These are phyloP conservation scores for Calonectria crousiana DNA, from an alignment of 2,329 filamentous ascomycete species.

Conservation along the genomic window DNA sequence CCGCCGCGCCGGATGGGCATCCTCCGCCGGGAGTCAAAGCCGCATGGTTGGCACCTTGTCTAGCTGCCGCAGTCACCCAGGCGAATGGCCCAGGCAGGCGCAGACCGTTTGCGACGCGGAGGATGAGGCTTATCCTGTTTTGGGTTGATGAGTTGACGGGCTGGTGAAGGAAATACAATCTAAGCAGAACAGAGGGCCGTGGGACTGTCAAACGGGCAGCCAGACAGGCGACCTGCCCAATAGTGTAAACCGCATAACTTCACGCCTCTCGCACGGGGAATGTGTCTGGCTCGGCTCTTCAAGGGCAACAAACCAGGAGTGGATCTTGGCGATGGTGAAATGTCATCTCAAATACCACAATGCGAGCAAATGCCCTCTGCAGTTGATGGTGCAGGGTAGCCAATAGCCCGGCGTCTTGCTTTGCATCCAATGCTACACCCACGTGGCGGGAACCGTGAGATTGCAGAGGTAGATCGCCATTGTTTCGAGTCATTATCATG, in stretches of 20 bases:
- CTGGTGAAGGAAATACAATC: background rate
- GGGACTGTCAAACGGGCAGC: background rate
- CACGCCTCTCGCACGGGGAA: background rate
- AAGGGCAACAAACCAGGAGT: background rate
- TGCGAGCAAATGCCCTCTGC: background rate
- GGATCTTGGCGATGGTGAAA: background rate
- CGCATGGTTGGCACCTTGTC: background rate
- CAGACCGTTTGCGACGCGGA: background rate
- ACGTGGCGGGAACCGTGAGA: slow-evolving; percentile 35
- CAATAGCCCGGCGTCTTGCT: slow-evolving; percentile 15
- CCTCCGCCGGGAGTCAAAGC: background rate
- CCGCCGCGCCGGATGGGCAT: background rate
- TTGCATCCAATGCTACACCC: slow-evolving; percentile 39
- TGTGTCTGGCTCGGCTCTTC: background rate
- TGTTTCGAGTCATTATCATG: background rate
- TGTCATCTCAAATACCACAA: background rate
- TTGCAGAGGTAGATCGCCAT: background rate
- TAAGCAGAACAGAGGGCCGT: background rate
- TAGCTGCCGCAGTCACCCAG: slow-evolving; percentile 14
- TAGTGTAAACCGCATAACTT: background rate
- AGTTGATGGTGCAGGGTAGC: slow-evolving; percentile 8
- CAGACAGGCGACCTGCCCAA: background rate
- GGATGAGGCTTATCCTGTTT: background rate
- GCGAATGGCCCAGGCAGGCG: background rate
- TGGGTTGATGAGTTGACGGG: background rate